Conservation (phyloP, 2,329 filamentous ascomycete species). For the Coniochaeta ligniaria region DNA sequence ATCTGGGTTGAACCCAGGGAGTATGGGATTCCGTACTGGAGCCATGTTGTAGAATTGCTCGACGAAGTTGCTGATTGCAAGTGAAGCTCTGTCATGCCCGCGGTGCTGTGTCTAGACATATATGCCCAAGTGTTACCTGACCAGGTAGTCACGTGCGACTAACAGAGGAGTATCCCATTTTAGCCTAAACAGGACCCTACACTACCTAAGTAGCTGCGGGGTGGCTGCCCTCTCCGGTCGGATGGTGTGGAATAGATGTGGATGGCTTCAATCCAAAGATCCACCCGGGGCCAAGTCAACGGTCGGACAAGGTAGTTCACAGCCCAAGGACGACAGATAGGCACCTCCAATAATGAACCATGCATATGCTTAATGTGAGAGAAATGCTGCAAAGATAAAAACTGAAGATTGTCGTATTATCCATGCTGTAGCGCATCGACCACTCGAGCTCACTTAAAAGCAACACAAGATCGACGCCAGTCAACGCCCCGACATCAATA, state of each 20-base stretch:
- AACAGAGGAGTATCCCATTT: neutral
- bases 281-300: neutral
- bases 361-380: neutral
- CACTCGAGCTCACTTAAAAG: neutral
- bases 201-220: neutral
- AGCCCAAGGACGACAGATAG: neutral
- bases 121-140: neutral
- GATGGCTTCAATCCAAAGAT: neutral
- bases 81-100: neutral
- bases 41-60: constrained; percentile 28
- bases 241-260: too few species aligned
- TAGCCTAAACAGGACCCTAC: neutral
- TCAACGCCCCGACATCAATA: neutral
- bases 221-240: neutral
- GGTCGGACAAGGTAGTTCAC: neutral
- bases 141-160: neutral
- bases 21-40: constrained; percentile 43
- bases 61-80: neutral
- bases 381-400: neutral
- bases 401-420: neutral
- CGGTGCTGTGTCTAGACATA: neutral
- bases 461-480: neutral
- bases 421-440: neutral
- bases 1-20: constrained; percentile 50
- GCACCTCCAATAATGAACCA: neutral